Evolutionary conservation across 805 yeast genomes (phyloP).

Genomic region (Lachancea cidri): DNA sequence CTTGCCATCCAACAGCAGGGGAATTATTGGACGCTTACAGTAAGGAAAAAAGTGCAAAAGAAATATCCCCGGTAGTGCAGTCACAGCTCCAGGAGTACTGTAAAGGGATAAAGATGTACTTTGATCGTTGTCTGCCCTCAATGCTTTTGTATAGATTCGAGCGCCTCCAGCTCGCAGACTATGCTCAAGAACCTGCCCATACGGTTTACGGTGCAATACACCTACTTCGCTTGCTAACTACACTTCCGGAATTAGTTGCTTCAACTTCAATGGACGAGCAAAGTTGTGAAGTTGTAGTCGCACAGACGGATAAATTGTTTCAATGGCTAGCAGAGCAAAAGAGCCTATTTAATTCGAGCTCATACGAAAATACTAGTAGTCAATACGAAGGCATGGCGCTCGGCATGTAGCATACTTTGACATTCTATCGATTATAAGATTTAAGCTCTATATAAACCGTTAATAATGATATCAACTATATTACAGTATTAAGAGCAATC

Average conservation of each 20-base stretch:
- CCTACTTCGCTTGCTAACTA: slow-evolving; percentile 66
- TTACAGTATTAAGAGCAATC: neutral
- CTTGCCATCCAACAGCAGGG: slow-evolving; percentile 50
- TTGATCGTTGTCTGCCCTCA: slow-evolving; percentile 54
- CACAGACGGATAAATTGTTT: slow-evolving; percentile 24
- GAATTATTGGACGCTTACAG: slow-evolving; percentile 52
- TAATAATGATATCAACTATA: neutral
- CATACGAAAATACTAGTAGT: slow-evolving; percentile 30
- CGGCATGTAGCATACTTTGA: slow-evolving; percentile 22
- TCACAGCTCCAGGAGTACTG: slow-evolving; percentile 64
- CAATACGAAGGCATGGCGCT: slow-evolving; percentile 34
- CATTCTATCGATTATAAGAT: too few species aligned
- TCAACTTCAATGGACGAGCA: slow-evolving; percentile 78
- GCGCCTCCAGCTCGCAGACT: slow-evolving; percentile 26
- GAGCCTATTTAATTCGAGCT: slow-evolving; percentile 9
- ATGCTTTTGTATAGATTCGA: slow-evolving; percentile 29
- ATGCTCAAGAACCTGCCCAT: slow-evolving; percentile 11
- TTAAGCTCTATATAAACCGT: too few species aligned
- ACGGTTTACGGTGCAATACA: slow-evolving; percentile 78
- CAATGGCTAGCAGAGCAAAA: slow-evolving; percentile 23
- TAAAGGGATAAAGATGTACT: slow-evolving; percentile 64
- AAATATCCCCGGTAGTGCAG: slow-evolving; percentile 33
- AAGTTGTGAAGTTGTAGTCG: slow-evolving; percentile 36
- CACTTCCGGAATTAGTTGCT: slow-evolving; percentile 78
- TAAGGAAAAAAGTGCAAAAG: slow-evolving; percentile 23